Conservation (phyloP, 768 basidiomycete genomes). For the Russula vinacea region DNA sequence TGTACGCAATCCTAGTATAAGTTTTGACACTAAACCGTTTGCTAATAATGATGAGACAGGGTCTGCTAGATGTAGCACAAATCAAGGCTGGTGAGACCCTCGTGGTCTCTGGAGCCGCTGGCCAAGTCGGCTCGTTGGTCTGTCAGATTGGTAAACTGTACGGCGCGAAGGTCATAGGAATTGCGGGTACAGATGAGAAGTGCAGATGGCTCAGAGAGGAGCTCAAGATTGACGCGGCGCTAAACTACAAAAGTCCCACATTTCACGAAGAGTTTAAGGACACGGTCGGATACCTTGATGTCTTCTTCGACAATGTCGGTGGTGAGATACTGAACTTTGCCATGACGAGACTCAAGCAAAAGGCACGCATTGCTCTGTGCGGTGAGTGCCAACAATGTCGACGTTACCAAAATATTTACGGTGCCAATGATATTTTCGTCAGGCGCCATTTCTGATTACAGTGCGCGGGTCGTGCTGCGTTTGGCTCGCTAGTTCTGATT, state of each 20-base stretch:
- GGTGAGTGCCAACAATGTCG: conserved; percentile 46
- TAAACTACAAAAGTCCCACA: conserved; percentile 82
- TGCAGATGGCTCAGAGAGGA: conserved; percentile 80
- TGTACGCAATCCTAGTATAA: conserved; percentile 42
- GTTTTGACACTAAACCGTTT: not conserved
- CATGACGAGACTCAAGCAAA: conserved; percentile 66
- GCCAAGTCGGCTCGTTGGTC: conserved; percentile 75
- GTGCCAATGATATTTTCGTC: not conserved
- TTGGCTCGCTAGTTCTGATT: not conserved
- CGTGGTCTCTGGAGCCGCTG: conserved; percentile 92
- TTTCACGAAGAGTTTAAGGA: conserved; percentile 73
- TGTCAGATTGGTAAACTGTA: conserved; percentile 83
- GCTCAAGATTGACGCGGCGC: conserved; percentile 73
- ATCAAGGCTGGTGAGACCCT: conserved; percentile 83
- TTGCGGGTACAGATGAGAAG: conserved; percentile 86
- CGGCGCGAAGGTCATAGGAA: conserved; percentile 81
- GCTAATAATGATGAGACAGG: conserved; percentile 44
- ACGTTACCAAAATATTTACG: conserved; percentile 1
- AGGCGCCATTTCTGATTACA: conserved; percentile 86
- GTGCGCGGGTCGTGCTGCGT: conserved; percentile 41
- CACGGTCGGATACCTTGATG: conserved; percentile 70
- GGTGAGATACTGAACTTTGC: conserved; percentile 81
- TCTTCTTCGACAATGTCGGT: conserved; percentile 81
- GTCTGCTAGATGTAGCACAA: conserved; percentile 75
- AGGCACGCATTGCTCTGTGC: conserved; percentile 77